Percentiles rank a stretch among this genome's conserved stretches.
Conservation (phyloP, 305 asterid species). For the Rubia balearica region DNA sequence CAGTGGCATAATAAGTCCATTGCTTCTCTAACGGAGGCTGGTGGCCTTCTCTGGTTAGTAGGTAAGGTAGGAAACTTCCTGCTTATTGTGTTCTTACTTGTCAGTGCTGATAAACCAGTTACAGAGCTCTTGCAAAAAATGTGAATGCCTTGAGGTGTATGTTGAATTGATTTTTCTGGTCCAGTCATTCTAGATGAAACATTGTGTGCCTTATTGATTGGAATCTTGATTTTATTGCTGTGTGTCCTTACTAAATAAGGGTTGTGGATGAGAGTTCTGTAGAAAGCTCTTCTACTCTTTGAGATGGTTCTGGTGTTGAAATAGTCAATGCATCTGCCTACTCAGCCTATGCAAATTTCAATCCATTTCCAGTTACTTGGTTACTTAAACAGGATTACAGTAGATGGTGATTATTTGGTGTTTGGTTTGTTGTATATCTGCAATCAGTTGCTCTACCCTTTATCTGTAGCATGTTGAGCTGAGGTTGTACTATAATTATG, state of each 20-base stretch:
- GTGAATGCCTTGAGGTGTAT: background rate
- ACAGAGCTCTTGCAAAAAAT: background rate
- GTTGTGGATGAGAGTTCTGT: background rate
- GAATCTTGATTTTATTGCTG: background rate
- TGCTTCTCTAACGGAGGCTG: slow-evolving; percentile 94
- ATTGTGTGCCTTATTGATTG: background rate
- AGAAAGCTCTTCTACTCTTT: background rate
- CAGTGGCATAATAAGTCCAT: slow-evolving; percentile 85
- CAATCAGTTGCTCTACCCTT: slow-evolving; percentile 4
- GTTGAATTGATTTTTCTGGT: background rate
- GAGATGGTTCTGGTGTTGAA: background rate
- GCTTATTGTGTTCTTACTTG: slow-evolving; percentile 26
- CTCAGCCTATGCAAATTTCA: background rate
- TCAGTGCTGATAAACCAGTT: background rate
- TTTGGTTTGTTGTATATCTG: background rate
- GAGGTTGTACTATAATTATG: background rate
- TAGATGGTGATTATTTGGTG: background rate
- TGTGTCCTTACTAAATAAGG: background rate
- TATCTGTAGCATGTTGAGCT: background rate
- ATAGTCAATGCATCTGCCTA: too few relatives aligned
- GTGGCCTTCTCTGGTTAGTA: slow-evolving; percentile 98
- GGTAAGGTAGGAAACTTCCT: slow-evolving; percentile 84
- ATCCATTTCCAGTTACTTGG: background rate
- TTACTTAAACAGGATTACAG: background rate
- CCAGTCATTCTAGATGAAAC: background rate